Conservation (phyloP, 2,329 filamentous ascomycete species). For the Cladosporium sp. region DNA sequence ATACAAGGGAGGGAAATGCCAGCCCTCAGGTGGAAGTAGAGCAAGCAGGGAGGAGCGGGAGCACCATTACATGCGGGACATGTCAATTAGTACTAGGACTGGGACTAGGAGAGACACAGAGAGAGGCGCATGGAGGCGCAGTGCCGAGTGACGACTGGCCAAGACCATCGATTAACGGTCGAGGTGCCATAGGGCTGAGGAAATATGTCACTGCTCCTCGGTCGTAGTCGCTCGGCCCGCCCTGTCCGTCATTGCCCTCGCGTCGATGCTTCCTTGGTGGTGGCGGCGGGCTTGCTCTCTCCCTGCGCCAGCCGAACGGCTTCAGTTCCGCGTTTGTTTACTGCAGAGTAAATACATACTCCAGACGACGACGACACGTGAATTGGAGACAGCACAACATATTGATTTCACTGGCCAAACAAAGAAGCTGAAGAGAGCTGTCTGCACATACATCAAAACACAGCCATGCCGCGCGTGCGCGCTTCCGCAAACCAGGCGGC, state of each 20-base stretch:
- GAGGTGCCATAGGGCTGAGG: no score
- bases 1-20: background rate
- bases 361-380: background rate
- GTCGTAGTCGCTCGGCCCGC: conserved; percentile 1
- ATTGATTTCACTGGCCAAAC: background rate
- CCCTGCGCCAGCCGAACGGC: no score
- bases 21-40: conserved; percentile 1
- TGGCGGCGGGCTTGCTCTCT: no score
- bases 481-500: conserved; percentile 44
- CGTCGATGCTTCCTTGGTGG: no score
- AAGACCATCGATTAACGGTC: background rate
- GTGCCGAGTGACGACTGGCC: background rate
- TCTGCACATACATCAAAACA: background rate
- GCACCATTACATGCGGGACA: background rate
- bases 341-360: background rate
- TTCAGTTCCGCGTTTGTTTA: conserved; percentile 9
- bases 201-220: no score
- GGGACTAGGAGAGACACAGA: background rate
- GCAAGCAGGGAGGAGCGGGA: conserved; percentile 1
- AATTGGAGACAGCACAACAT: background rate
- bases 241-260: no score
- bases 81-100: no score
- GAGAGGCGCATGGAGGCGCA: background rate
- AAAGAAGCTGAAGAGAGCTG: background rate
- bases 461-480: conserved; percentile 37